Conservation (phyloP, 345 rosid species). For the Leavenworthia alabamica region DNA sequence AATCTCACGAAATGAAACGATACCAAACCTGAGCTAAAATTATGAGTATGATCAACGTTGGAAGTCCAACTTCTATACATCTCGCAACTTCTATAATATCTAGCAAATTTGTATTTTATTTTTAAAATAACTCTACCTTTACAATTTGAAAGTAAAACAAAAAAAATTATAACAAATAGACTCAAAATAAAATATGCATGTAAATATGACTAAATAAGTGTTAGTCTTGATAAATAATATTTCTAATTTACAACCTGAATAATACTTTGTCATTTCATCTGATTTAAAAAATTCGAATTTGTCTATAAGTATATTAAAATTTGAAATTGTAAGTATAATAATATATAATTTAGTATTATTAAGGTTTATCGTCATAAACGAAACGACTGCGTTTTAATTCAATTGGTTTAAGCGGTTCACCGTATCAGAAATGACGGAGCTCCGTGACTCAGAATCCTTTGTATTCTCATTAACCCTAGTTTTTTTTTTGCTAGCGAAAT, state of each 20-base stretch:
- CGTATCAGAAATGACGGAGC: constrained; percentile 17
- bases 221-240: not conserved
- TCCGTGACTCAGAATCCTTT: constrained; percentile 11
- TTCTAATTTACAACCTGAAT: not conserved
- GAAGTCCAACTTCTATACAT: constrained; percentile 82
- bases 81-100: constrained; percentile 34
- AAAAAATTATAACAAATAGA: not conserved
- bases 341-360: not conserved
- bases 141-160: not conserved
- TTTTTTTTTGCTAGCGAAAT: not conserved
- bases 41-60: constrained; percentile 57
- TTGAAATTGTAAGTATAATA: not conserved
- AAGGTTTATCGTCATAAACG: not conserved
- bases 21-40: constrained; percentile 84
- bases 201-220: not conserved
- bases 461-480: constrained; percentile 18
- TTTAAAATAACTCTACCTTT: not conserved
- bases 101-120: not conserved
- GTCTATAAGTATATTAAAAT: too few relatives aligned
- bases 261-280: not conserved
- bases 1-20: not conserved
- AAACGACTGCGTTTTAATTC: not conserved
- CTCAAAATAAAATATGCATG: not conserved
- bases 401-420: constrained; percentile 6
- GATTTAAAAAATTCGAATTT: not conserved